These are phyloP conservation scores for Puccinia horiana DNA, from an alignment of 1,284 basidiomycete species.

Conservation along the genomic window DNA sequence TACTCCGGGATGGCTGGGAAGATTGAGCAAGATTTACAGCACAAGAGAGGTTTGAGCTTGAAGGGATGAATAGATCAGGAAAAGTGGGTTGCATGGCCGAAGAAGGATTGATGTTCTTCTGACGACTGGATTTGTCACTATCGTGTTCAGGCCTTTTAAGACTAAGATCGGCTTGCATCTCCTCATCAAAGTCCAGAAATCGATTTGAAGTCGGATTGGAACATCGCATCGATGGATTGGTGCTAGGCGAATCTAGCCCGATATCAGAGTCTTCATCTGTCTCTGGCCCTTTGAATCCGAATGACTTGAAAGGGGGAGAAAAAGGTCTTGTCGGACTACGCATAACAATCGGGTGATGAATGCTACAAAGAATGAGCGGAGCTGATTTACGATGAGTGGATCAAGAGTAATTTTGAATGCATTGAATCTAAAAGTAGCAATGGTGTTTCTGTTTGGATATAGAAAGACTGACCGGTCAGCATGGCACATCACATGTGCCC, in stretches of 20 bases:
- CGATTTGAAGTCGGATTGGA: background rate
- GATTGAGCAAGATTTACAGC: background rate
- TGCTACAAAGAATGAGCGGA: no score
- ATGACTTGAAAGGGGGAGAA: slow-evolving; percentile 27
- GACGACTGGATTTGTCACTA: background rate
- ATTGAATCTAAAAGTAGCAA: no score
- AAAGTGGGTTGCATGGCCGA: background rate
- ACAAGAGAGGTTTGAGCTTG: background rate
- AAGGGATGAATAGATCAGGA: background rate
- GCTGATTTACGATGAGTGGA: no score
- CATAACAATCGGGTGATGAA: background rate
- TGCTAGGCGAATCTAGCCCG: background rate
- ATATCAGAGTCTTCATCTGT: background rate
- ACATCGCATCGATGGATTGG: background rate
- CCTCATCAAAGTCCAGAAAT: background rate
- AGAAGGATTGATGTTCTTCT: background rate
- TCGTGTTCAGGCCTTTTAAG: background rate
- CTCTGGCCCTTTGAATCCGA: background rate
- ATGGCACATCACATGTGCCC: no score
- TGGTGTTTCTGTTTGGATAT: no score
- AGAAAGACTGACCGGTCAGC: no score
- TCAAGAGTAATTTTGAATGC: no score
- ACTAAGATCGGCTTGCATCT: background rate
- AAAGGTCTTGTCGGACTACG: slow-evolving; percentile 19
- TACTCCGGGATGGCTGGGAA: background rate